These are phyloP conservation scores for Aspergillus floridensis DNA, from an alignment of 2,329 filamentous ascomycete genomes.

Conservation along the genomic window DNA sequence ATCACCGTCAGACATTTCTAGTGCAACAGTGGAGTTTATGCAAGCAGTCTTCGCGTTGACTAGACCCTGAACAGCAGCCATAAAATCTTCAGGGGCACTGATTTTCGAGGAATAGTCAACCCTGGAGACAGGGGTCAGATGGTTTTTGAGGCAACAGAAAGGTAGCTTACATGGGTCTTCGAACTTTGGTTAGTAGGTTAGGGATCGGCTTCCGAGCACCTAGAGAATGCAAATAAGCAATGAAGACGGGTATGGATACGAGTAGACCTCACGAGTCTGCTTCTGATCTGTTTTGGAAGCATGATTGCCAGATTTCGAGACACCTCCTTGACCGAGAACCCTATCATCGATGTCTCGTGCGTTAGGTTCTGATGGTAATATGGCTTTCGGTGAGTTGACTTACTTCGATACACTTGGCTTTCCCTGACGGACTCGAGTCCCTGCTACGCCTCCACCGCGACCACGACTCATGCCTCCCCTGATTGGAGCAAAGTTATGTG, in stretches of 20 bases:
- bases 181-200: neutral
- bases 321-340: neutral
- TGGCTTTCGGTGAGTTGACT: neutral
- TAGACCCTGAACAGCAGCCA: neutral
- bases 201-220: neutral
- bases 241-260: neutral
- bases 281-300: neutral
- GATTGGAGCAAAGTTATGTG: slow-evolving; percentile 5
- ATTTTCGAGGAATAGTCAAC: neutral
- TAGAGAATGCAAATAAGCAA: neutral
- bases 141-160: neutral
- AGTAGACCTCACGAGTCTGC: neutral
- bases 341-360: neutral
- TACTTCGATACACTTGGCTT: neutral
- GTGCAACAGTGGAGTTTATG: neutral
- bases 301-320: slow-evolving; percentile 8
- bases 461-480: slow-evolving; percentile 12
- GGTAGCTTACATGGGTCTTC: neutral
- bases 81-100: neutral
- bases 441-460: slow-evolving; percentile 27
- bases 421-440: slow-evolving; percentile 18
- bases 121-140: neutral
- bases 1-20: neutral
- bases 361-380: neutral
- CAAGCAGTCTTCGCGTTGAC: neutral